phyloP scores from a whole-genome alignment of 768 basidiomycete genomes.

The Boletus insuetus region DNA sequence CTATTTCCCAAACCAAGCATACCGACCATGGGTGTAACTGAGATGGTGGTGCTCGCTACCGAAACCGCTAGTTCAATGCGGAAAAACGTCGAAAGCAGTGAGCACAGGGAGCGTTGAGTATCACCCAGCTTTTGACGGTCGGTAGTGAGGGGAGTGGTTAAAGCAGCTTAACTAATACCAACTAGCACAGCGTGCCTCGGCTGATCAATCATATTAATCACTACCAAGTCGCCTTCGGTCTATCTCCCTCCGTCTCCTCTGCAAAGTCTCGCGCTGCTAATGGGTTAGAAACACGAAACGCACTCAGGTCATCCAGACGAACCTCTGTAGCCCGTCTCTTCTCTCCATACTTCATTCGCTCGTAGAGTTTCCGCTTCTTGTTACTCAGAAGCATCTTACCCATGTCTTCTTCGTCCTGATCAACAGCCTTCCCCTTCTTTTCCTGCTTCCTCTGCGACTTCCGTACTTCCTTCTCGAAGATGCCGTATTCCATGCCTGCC shows the following conservation, averaged over 20 bases:
- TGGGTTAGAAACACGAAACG: slow-evolving; percentile 7
- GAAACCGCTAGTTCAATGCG: background rate
- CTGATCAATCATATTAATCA: background rate
- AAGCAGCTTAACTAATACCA: slow-evolving; percentile 12
- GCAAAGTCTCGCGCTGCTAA: slow-evolving; percentile 56
- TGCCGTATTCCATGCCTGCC: slow-evolving; percentile 74
- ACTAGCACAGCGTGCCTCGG: background rate
- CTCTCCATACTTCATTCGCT: slow-evolving; percentile 88
- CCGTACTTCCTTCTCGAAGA: slow-evolving; percentile 74
- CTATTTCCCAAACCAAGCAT: slow-evolving; percentile 37
- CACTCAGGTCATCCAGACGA: slow-evolving; percentile 27
- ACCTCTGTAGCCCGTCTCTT: slow-evolving; percentile 79
- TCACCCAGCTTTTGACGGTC: background rate
- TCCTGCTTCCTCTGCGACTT: slow-evolving; percentile 48
- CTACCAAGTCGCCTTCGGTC: background rate
- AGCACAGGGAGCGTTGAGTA: background rate
- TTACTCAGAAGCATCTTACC: slow-evolving; percentile 98
- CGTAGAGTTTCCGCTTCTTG: slow-evolving; percentile 89
- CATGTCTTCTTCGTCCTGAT: slow-evolving; percentile 70
- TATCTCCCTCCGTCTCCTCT: slow-evolving; percentile 54
- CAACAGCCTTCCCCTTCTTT: slow-evolving; percentile 35
- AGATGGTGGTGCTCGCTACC: background rate
- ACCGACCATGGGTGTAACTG: slow-evolving; percentile 35
- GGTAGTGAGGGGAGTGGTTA: slow-evolving; percentile 5
- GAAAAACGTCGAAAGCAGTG: slow-evolving; percentile 1